Evolutionary conservation across 1,284 basidiomycete species (phyloP), one percentile per base, ranked within the genome.

Genomic region (Mycena sp.): DNA sequence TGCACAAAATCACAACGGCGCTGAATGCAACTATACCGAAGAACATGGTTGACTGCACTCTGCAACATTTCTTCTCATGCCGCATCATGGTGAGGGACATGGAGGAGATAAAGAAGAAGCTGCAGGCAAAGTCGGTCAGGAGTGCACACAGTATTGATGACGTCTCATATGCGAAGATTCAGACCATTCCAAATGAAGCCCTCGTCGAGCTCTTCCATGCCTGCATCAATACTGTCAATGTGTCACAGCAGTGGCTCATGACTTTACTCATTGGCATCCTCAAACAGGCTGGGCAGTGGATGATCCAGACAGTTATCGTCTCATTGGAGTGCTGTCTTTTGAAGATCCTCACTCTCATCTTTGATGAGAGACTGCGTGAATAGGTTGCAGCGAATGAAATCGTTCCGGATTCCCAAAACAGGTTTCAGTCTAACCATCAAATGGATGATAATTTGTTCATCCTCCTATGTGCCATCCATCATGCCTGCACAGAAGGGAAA

Each of bases 261-360:
- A 69, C 75, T 0, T 51, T 68, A 16, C 46, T 77, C 74, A 68
- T 1, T 5, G 48, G 48, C 4, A 67, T 77, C 3, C 65, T 65
- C 25, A 77, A 76, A 61, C 62, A 56, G 65, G 64, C 6, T 11
- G 26, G n/a, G 11, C 30, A 12, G 32, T 40, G n/a, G 32, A 51
- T 23, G 62, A 71, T 16, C 66, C 74, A 6, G 63, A 68, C 1
- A 69, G 59, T 50, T 78, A 75, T 54, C 58, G 74, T 3, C 58
- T 70, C 0, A 72, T 78, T 78, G 1, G 76, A 79, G 53, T 68
- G 70, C 56, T 76, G 75, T 61, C 32, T 75, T 7, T 63, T 77
- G 6, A 78, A 79, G 61, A 48, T 72, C 11, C 50, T 77, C 5
- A 77, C 74, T 1, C 53, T 72, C 1, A 61, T 75, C 3, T 70